Percentiles rank a stretch among this genome's conserved stretches.
These are phyloP conservation scores for Citrus sp. DNA, from an alignment of 345 rosid genomes.

Conservation along the genomic window DNA sequence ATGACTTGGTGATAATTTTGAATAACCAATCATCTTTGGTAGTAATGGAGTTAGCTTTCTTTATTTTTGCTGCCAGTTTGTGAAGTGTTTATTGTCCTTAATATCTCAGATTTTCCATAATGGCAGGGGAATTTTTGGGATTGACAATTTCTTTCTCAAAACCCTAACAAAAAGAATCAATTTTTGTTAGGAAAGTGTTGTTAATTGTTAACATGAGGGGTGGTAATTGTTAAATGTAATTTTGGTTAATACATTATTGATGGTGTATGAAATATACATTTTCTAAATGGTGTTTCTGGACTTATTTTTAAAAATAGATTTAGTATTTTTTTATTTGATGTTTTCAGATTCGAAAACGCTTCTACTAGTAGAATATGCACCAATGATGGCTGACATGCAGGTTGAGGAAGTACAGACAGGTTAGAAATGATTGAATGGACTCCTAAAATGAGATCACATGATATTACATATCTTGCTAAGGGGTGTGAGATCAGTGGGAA, in stretches of 20 bases:
- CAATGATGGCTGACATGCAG: background rate
- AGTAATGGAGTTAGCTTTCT: background rate
- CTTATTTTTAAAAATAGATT: background rate
- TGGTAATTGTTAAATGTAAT: background rate
- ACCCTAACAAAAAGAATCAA: background rate
- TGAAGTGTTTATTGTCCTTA: background rate
- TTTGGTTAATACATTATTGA: background rate
- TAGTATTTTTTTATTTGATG: background rate
- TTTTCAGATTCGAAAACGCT: background rate
- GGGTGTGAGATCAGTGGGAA: background rate
- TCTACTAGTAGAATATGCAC: background rate
- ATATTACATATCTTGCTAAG: background rate
- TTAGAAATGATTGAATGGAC: background rate
- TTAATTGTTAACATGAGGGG: background rate
- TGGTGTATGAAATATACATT: background rate
- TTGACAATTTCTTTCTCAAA: background rate
- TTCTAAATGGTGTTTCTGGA: background rate
- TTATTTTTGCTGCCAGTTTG: background rate
- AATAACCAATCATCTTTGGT: background rate
- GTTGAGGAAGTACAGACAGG: background rate
- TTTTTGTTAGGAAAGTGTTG: background rate
- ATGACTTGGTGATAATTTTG: background rate
- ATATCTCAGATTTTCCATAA: background rate
- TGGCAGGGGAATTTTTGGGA: background rate
- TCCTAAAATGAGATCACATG: conserved; percentile 1